Base-by-base conservation (phyloP, 2,329 filamentous ascomycete species). In the Sporothrix pallida region DNA sequence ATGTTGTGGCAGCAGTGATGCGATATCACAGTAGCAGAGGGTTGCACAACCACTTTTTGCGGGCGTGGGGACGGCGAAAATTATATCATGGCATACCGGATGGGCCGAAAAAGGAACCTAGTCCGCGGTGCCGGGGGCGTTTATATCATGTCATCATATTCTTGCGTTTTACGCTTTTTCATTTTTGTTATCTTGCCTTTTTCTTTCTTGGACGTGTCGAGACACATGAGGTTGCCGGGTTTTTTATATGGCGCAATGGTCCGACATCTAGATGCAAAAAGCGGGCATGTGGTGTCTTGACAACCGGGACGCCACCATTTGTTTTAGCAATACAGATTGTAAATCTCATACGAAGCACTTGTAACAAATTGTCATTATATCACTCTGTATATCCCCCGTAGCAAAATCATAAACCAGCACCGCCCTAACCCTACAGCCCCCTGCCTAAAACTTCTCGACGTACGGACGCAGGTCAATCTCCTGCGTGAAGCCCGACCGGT, bases 381-480 rank as follows among this genome's bases (percentile, higher is more conserved):
- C 63, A 50, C 48, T 67, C 20, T 50, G 63, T 50, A 50, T 9
- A 48, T 17, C 6, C 20, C 20, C 23, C 8, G 26, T 23, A 60
- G n/a, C 52, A 20, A 9, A 9, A 13, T 20, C 62, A 48, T 65
- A 44, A 20, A 44, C 37, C 44, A 44, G 42, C 60, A 65, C 23
- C 46, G 42, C 42, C 12, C n/a, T 31, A 4, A 1, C 3, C 50
- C 15, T 56, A 46, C 48, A 52, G 23, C 23, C 23, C 23, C 44
- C 17, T 44, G 31, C n/a, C 80, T 86, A 95, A 86, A 92, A 97
- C 81, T 95, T 97, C 85, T 97, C 94, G 71, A 94, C 85, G 81
- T 89, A 94, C 0, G 94, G 93, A 76, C 94, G 86, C 44, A 95
- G 83, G 81, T 97, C 94, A 77, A 97, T 81, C 83, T 97, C 93